A percentile compares a stretch with the other conserved stretches of the same genome.
phyloP scores from a whole-genome alignment of 2,329 filamentous ascomycete species.

The Fusarium gaditjirri region DNA sequence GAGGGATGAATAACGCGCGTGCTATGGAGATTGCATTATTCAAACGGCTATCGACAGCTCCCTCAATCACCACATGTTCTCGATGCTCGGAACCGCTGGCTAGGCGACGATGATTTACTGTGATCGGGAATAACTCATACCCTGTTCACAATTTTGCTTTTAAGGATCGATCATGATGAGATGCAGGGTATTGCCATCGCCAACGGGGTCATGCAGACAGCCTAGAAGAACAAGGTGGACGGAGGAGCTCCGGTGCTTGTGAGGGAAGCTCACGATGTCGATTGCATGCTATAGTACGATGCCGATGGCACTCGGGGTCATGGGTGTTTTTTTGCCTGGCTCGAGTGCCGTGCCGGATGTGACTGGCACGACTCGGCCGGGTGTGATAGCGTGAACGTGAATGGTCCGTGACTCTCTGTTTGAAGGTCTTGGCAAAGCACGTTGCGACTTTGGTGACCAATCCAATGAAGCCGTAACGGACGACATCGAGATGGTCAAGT shows the following conservation, averaged over 20 bases:
- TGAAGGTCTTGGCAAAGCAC: conserved; percentile 20
- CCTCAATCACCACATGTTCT: background rate
- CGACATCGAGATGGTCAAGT: conserved; percentile 30
- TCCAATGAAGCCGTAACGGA: conserved; percentile 13
- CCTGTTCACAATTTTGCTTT: background rate
- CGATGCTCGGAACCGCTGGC: background rate
- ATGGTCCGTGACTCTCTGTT: background rate
- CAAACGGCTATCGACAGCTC: background rate
- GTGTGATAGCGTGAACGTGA: background rate
- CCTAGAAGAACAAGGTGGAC: conserved; percentile 1
- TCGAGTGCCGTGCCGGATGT: conserved; percentile 5
- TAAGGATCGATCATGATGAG: conserved; percentile 14
- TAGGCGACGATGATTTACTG: conserved; percentile 9
- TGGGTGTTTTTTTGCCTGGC: background rate
- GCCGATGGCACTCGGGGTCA: conserved; percentile 10
- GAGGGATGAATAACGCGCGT: background rate
- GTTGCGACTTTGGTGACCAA: background rate
- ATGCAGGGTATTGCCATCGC: conserved; percentile 1
- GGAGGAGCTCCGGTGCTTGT: conserved; percentile 15
- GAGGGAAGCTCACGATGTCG: conserved; percentile 8
- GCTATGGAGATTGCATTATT: conserved; percentile 28
- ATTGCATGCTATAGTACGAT: conserved; percentile 17
- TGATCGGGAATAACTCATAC: conserved; percentile 14
- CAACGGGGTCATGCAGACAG: background rate
- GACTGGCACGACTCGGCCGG: conserved; percentile 2